Percentiles rank a stretch among this genome's conserved stretches.
These are phyloP conservation scores for Cylindrotheca fusiformis DNA, from an alignment of 108 stramenopile genomes.

Conservation along the genomic window DNA sequence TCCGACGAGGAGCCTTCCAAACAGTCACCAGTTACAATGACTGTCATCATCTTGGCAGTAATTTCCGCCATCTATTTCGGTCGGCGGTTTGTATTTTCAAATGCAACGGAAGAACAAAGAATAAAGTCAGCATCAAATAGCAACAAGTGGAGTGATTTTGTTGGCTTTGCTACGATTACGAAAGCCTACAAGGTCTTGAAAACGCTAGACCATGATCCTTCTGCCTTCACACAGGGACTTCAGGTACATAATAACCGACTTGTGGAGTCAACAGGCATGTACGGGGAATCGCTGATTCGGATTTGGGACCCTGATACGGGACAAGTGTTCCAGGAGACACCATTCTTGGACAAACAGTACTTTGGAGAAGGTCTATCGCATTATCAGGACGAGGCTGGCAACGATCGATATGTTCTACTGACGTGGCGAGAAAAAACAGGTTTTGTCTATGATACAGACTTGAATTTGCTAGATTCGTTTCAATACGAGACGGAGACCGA, in stretches of 20 bases:
- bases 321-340: constrained; percentile 22
- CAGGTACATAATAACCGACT: constrained; percentile 30
- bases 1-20: too few species aligned
- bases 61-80: too few species aligned
- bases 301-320: constrained; percentile 38
- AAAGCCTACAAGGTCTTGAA: constrained; percentile 15
- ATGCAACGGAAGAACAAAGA: too few species aligned
- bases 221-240: constrained; percentile 71
- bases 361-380: constrained; percentile 76
- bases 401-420: constrained; percentile 63
- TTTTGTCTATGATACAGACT: constrained; percentile 50
- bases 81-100: too few species aligned
- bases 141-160: constrained; percentile 7
- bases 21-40: too few species aligned
- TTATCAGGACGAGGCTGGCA: constrained; percentile 16
- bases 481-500: constrained; percentile 29
- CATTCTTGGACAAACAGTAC: constrained; percentile 29
- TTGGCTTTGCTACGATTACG: constrained; percentile 10
- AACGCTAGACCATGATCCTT: constrained; percentile 42
- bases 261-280: constrained; percentile 66
- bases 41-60: too few species aligned
- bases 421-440: constrained; percentile 62
- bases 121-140: too few species aligned
- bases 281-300: constrained; percentile 48
- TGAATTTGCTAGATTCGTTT: constrained; percentile 33